Percentiles rank a stretch among this genome's conserved stretches.
These are phyloP conservation scores for Fagus sylvatica DNA, from an alignment of 306 rosid genomes.

Conservation along the genomic window DNA sequence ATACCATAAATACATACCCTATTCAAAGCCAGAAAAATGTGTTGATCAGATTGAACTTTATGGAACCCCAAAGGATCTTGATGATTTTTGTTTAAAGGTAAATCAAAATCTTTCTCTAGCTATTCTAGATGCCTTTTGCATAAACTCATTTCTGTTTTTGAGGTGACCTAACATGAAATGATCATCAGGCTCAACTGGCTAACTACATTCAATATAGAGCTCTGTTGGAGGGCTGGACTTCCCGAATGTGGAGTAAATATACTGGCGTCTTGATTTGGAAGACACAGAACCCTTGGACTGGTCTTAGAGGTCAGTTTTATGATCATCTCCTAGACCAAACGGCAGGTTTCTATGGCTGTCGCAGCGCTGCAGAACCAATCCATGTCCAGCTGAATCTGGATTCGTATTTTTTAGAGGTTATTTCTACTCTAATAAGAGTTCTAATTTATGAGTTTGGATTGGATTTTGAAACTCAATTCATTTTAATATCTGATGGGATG, in stretches of 20 bases:
- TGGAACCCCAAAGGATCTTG: constrained; percentile 75
- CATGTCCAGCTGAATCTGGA: constrained; percentile 89
- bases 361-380: constrained; percentile 82
- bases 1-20: constrained; percentile 87
- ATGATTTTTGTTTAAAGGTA: constrained; percentile 90
- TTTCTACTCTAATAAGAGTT: constrained; percentile 15
- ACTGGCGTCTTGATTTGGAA: constrained; percentile 95
- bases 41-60: constrained; percentile 89
- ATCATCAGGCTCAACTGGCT: constrained; percentile 82
- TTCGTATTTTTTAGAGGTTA: constrained; percentile 74
- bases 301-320: constrained; percentile 95
- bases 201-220: constrained; percentile 91
- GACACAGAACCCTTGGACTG: constrained; percentile 97
- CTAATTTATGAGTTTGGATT: constrained; percentile 5
- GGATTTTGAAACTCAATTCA: background rate
- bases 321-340: constrained; percentile 93
- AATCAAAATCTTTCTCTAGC: constrained; percentile 20
- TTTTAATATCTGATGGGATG: background rate
- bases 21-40: constrained; percentile 66
- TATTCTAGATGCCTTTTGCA: constrained; percentile 19
- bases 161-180: constrained; percentile 23
- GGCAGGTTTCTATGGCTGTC: constrained; percentile 92
- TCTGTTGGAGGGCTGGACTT: constrained; percentile 85
- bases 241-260: constrained; percentile 89
- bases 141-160: background rate